Percentiles rank a stretch among this genome's conserved stretches.
These are phyloP conservation scores for Durotheca rogersii DNA, from an alignment of 495 filamentous ascomycete species.

Conservation along the genomic window DNA sequence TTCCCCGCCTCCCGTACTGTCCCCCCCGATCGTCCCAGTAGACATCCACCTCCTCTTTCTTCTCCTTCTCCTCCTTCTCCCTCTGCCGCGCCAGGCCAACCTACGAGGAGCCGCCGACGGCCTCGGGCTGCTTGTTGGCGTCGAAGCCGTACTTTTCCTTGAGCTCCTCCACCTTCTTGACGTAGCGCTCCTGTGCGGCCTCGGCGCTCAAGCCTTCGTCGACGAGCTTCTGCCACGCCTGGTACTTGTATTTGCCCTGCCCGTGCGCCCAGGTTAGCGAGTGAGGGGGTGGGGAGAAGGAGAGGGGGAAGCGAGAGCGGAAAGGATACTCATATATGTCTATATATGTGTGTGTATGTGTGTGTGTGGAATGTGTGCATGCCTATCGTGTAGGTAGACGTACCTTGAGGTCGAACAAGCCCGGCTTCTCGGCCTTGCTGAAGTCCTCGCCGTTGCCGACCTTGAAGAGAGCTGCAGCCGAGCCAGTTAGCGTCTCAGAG, in stretches of 20 bases:
- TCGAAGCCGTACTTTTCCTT: constrained; percentile 68
- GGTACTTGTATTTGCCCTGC: constrained; percentile 77
- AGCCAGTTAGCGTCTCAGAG: constrained; percentile 9
- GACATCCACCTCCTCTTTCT: too few relatives aligned
- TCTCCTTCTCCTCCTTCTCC: too few relatives aligned
- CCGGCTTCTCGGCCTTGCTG: constrained; percentile 43
- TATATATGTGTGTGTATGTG: too few relatives aligned
- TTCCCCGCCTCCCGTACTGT: too few relatives aligned
- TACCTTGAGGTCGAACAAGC: constrained; percentile 62
- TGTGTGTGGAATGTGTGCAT: too few relatives aligned
- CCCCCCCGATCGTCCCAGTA: too few relatives aligned
- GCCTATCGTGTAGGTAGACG: too few relatives aligned
- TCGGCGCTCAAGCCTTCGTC: constrained; percentile 57
- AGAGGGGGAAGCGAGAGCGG: constrained; percentile 1
- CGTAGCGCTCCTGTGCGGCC: constrained; percentile 74
- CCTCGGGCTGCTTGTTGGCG: constrained; percentile 55
- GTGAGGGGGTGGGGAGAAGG: too few relatives aligned
- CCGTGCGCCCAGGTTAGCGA: too few relatives aligned
- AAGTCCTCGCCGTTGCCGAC: constrained; percentile 52
- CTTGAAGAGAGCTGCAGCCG: constrained; percentile 52
- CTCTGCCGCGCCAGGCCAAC: too few relatives aligned
- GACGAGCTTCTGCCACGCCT: constrained; percentile 66
- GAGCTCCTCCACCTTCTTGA: constrained; percentile 65
- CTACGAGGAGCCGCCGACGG: constrained; percentile 45
- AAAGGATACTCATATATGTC: too few relatives aligned